These are phyloP conservation scores for Ascochyta pisi DNA, from an alignment of 2,329 filamentous ascomycete species.

Conservation along the genomic window DNA sequence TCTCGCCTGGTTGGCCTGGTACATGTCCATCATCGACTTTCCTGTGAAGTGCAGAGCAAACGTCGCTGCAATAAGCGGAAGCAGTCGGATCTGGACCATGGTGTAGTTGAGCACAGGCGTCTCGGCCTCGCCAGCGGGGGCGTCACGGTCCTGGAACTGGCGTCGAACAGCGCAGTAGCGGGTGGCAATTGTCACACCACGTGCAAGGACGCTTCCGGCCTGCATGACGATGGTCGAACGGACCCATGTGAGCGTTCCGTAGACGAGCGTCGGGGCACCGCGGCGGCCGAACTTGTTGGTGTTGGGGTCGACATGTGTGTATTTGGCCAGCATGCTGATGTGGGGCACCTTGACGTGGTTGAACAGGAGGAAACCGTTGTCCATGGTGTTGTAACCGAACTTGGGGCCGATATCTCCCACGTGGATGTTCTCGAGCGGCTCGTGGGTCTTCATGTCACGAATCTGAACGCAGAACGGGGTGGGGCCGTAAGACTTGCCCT, in stretches of 20 bases:
- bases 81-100: constrained; percentile 77
- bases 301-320: constrained; percentile 71
- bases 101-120: constrained; percentile 82
- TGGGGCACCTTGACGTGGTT: constrained; percentile 79
- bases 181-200: constrained; percentile 79
- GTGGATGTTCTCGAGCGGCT: constrained; percentile 62
- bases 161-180: constrained; percentile 75
- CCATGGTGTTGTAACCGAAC: constrained; percentile 81
- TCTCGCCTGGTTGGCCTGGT: constrained; percentile 73
- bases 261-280: constrained; percentile 71
- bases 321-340: constrained; percentile 74
- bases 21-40: constrained; percentile 75
- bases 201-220: constrained; percentile 73
- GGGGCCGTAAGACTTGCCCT: constrained; percentile 73
- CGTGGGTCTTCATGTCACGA: constrained; percentile 59
- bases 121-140: constrained; percentile 66
- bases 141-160: constrained; percentile 80
- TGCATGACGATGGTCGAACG: constrained; percentile 77
- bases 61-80: constrained; percentile 75
- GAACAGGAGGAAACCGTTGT: constrained; percentile 80
- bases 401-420: constrained; percentile 84
- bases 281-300: constrained; percentile 73
- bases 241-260: constrained; percentile 78
- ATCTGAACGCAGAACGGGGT: constrained; percentile 82
- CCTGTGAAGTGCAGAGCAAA: constrained; percentile 84